Base-by-base conservation (phyloP, 345 rosid genomes). In the Alliaria petiolata region DNA sequence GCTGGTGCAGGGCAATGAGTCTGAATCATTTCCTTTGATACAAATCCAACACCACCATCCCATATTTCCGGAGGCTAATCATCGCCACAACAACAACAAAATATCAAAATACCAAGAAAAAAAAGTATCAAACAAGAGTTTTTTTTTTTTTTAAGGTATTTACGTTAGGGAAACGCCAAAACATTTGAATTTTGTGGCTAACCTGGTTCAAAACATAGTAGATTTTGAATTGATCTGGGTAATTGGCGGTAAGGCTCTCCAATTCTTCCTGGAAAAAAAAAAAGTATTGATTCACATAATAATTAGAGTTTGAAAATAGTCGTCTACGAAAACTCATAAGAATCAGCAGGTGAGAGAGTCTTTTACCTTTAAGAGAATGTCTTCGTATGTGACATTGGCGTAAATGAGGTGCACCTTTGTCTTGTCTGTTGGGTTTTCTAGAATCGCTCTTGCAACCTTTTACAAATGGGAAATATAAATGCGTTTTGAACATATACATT, bases 121-220 rank as follows among this genome's bases (percentile, higher is more conserved):
- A 65, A 25, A 35, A 10, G 28, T 16, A 39, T 74, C 47, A 58
- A 19, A n/a, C n/a, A 19, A 26, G 11, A 10, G 26, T 25, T 44
- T 7, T 15, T 12, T 22, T n/a, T n/a, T n/a, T n/a, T n/a, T 12
- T 14, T 3, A 7, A 61, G 49, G 34, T 33, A 14, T 0, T n/a
- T 14, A 35, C 17, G 43, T 43, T 2, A 43, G n/a, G 68, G 8
- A 30, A 68, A 61, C 4, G 13, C 35, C 36, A 57, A 5, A 65
- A 20, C 8, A 50, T 13, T 44, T 7, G 38, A 22, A 49, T 35
- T 46, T 38, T 0, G 22, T n/a, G 68, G 57, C 80, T 71, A 38
- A 91, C 99, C 97, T 95, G 95, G 83, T 95, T 95, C 78, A 95
- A 70, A 72, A 92, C 99, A 34, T 86, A 87, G 83, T 86, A 92